Base-by-base conservation (phyloP, 2,329 filamentous ascomycete genomes). In the Mycosphaerella arachidis region DNA sequence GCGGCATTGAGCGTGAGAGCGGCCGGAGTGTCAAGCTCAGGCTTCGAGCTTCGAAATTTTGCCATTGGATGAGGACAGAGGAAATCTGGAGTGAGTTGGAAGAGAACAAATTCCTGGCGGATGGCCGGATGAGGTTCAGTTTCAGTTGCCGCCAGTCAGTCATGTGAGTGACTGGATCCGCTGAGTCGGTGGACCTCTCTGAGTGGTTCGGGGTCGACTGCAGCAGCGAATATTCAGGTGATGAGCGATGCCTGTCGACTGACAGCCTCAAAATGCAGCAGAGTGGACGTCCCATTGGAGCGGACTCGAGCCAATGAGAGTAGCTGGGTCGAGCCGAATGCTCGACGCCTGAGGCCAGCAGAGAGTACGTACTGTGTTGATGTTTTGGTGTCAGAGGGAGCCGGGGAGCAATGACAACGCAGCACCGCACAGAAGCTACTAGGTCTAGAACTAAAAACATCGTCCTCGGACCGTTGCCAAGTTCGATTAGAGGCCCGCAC, bases 51-150 rank as follows among this genome's bases (percentile, higher is more conserved):
- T 45, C 29, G 50, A 55, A 60, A 62, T 65, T 63, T 60, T 65
- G 57, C 61, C 63, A 66, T 66, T 66, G 64, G 64, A 63, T 56
- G 57, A 61, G 53, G 58, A 35, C 20, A 55, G 46, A 54, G 33
- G 53, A 51, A 56, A 66, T 59, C 55, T 62, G 45, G 43, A 53
- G 18, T 45, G 33, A 33, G 46, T 27, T 53, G 30, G 27, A 46
- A 20, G 55, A 59, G 57, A 24, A 56, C 58, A 57, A 57, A 53
- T 35, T 35, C 48, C 50, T 35, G 45, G 60, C 57, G 56, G 55
- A 45, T 56, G 33, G 54, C 55, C 55, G 56, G 55, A 56, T 65
- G 60, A 63, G 58, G 63, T 63, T 55, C 60, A 62, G 57, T 52
- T 27, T 52, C 37, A 46, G 53, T 48, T 53, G 24, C 53, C 48